phyloP scores from a whole-genome alignment of 352 stramenopile genomes.

The Pythium brachiatum region DNA sequence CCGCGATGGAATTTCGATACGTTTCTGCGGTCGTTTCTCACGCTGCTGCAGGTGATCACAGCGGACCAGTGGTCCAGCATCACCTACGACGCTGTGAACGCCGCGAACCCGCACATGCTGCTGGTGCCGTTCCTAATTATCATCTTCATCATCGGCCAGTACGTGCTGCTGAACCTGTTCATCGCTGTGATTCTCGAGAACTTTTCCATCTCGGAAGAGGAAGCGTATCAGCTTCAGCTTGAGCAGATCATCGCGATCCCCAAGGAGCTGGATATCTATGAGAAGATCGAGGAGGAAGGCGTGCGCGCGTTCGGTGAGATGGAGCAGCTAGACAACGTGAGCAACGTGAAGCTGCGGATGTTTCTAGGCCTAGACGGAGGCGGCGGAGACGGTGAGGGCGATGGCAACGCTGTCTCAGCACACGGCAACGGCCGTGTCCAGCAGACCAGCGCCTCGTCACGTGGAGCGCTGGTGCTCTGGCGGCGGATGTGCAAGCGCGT shows the following conservation, averaged over 20 bases:
- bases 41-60: constrained; percentile 74
- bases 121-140: constrained; percentile 75
- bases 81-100: constrained; percentile 69
- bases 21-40: constrained; percentile 67
- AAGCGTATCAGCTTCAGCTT: constrained; percentile 80
- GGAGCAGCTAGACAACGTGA: constrained; percentile 77
- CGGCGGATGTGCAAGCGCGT: constrained; percentile 30
- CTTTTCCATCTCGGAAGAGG: constrained; percentile 77
- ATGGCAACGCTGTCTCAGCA: neutral
- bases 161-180: constrained; percentile 81
- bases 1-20: constrained; percentile 83
- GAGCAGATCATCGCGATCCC: constrained; percentile 80
- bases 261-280: constrained; percentile 79
- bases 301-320: constrained; percentile 76
- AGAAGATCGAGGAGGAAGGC: constrained; percentile 78
- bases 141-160: constrained; percentile 75
- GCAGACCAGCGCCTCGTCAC: neutral
- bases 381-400: neutral
- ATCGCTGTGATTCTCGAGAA: constrained; percentile 85
- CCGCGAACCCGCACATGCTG: constrained; percentile 58
- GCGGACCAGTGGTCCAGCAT: constrained; percentile 79
- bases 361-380: constrained; percentile 61
- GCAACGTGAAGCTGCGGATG: constrained; percentile 75
- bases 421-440: neutral
- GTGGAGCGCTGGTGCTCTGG: neutral